A percentile compares a stretch with the other conserved stretches of the same genome.
These are phyloP conservation scores for Amphichorda felina DNA, from an alignment of 2,329 filamentous ascomycete genomes.

Conservation along the genomic window DNA sequence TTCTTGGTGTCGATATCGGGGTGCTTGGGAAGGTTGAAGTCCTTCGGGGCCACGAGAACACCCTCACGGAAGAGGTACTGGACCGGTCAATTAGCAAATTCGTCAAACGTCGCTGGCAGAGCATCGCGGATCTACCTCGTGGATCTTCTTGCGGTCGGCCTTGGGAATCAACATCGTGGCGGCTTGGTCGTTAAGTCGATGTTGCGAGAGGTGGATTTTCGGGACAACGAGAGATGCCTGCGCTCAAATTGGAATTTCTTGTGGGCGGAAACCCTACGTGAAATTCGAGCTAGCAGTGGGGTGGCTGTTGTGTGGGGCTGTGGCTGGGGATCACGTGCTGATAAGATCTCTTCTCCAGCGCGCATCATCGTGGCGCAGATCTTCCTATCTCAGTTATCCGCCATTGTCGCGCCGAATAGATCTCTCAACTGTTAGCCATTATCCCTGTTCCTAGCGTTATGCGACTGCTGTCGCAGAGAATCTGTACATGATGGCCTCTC, in stretches of 20 bases:
- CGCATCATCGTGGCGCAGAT: constrained; percentile 1
- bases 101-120: constrained; percentile 3
- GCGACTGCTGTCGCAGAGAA: background rate
- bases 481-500: constrained; percentile 35
- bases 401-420: too few relatives aligned
- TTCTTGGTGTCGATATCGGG: constrained; percentile 99
- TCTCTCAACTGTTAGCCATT: too few relatives aligned
- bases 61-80: constrained; percentile 93
- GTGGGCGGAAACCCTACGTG: constrained; percentile 30
- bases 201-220: constrained; percentile 32
- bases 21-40: constrained; percentile 98
- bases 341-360: constrained; percentile 8
- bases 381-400: background rate
- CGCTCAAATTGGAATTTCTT: constrained; percentile 33
- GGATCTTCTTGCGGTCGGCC: constrained; percentile 99
- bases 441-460: too few relatives aligned
- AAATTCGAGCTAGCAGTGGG: constrained; percentile 22
- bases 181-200: constrained; percentile 36
- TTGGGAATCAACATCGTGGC: constrained; percentile 95
- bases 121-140: constrained; percentile 45
- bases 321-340: constrained; percentile 19
- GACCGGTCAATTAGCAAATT: background rate
- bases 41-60: constrained; percentile 96
- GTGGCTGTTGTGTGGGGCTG: constrained; percentile 13
- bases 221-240: constrained; percentile 16